Base-by-base conservation (phyloP, 163 green algal species). In the Volvox carteri region DNA sequence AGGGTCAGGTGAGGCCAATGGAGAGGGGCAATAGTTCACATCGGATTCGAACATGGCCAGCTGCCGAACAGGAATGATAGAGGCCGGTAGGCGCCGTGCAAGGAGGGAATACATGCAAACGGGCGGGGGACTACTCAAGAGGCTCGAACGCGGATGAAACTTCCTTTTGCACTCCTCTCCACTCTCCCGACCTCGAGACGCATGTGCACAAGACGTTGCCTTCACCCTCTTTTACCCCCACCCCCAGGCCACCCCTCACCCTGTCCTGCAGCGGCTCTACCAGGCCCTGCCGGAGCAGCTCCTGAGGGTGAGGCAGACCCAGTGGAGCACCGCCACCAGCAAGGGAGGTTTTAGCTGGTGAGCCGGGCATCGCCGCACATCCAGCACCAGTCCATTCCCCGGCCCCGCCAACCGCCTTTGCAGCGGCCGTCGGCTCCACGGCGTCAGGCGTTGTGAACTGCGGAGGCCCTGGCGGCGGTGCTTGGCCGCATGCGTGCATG, bases 261-360 rank as follows among this genome's bases (percentile, higher is more conserved):
- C 83, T 39, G 68, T 88, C 83, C 68, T 83, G 70, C 50, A 88
- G 68, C 30, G 65, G 83, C 39, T 88, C 83, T 35, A 60, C 25
- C 11, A 88, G 68, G 1, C 83, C 83, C 48, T 23, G 23, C 68
- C 21, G 67, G 25, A 88, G 68, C 83, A 88, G 83, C 83, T 88
- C 83, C 23, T 74, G 50, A 30, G 48, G 68, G 83, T 88, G 83
- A 28, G 83, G 83, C 83, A 88, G 83, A 35, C 83, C 83, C 83
- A 74, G 50, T 5, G 46, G 3, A 8, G 41, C 21, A 12, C 8
- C 2, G 39, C 8, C 19, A 1, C 37, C 78, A 25, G 19, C 75
- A 25, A n/a, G n/a, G n/a, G n/a, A n/a, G n/a, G n/a, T n/a, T n/a
- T n/a, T n/a, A n/a, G n/a, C n/a, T n/a, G n/a, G n/a, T n/a, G n/a